Conservation (phyloP, 768 basidiomycete species). For the Leucocoprinus leucothites region DNA sequence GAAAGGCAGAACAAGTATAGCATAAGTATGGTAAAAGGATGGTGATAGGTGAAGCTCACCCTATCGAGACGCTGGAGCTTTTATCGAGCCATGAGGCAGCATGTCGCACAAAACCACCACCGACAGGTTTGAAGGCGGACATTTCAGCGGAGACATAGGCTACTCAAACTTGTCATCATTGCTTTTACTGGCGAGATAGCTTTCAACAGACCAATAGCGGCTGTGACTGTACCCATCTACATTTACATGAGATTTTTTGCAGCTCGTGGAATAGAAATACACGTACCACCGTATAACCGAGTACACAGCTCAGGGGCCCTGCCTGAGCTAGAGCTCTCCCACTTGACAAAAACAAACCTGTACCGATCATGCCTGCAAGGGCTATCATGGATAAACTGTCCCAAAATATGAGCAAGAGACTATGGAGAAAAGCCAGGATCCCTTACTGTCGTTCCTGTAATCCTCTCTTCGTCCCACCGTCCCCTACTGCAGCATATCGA, state of each 20-base stretch:
- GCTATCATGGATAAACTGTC: constrained; percentile 29
- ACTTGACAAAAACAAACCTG: constrained; percentile 55
- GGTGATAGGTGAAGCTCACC: constrained; percentile 15
- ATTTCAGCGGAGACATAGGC: constrained; percentile 41
- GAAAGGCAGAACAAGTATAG: background rate
- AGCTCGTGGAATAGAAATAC: background rate
- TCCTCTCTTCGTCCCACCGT: constrained; percentile 21
- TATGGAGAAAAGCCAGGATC: background rate
- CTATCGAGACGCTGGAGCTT: constrained; percentile 25
- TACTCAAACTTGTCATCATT: constrained; percentile 9
- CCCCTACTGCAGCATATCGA: background rate
- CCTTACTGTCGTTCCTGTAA: constrained; percentile 30
- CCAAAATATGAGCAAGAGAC: background rate
- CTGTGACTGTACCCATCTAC: constrained; percentile 31
- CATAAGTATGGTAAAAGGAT: background rate
- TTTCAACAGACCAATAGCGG: constrained; percentile 22
- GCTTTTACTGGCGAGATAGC: background rate
- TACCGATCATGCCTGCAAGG: constrained; percentile 41
- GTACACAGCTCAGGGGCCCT: constrained; percentile 50
- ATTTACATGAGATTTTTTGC: background rate
- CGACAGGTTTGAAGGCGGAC: constrained; percentile 57
- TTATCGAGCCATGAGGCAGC: constrained; percentile 51
- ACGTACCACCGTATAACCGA: constrained; percentile 42
- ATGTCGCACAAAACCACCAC: constrained; percentile 52
- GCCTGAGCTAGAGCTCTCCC: constrained; percentile 45